A percentile compares a stretch with the other conserved stretches of the same genome.
Conservation (phyloP, 2,329 filamentous ascomycete species). For the Beauveria sp. region DNA sequence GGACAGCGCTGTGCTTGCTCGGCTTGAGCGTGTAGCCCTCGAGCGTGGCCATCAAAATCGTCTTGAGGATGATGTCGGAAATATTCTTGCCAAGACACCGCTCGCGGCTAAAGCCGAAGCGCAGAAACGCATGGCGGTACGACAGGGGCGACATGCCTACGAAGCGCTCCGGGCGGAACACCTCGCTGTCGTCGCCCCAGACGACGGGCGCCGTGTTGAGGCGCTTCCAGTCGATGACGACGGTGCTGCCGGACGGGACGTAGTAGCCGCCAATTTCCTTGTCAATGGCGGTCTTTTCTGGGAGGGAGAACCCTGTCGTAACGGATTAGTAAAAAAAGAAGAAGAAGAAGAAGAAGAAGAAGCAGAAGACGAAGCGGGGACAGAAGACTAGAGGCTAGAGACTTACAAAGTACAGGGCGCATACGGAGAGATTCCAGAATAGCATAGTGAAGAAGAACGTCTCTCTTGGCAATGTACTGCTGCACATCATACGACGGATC, state of each 20-base stretch:
- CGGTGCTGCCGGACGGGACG: not conserved
- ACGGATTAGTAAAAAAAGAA: not conserved
- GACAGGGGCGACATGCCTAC: not conserved
- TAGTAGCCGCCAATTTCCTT: not conserved
- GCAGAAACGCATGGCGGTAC: not conserved
- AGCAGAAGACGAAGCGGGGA: too few relatives aligned
- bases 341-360: too few relatives aligned
- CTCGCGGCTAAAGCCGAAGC: not conserved
- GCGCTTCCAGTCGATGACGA: not conserved
- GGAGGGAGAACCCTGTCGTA: not conserved
- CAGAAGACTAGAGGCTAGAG: not conserved
- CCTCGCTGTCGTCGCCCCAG: not conserved
- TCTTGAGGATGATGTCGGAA: not conserved
- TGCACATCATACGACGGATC: not conserved
- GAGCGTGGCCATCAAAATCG: not conserved
- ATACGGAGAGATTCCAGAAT: not conserved
- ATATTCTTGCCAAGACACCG: not conserved
- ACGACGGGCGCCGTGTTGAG: not conserved
- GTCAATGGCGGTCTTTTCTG: not conserved
- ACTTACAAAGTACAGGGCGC: slow-evolving; percentile 9
- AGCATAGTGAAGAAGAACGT: not conserved
- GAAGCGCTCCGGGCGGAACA: not conserved
- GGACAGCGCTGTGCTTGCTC: not conserved
- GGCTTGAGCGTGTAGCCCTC: not conserved
- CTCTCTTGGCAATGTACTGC: not conserved